phyloP scores from a whole-genome alignment of 306 rosid species.

The Bauhinia variegata region DNA sequence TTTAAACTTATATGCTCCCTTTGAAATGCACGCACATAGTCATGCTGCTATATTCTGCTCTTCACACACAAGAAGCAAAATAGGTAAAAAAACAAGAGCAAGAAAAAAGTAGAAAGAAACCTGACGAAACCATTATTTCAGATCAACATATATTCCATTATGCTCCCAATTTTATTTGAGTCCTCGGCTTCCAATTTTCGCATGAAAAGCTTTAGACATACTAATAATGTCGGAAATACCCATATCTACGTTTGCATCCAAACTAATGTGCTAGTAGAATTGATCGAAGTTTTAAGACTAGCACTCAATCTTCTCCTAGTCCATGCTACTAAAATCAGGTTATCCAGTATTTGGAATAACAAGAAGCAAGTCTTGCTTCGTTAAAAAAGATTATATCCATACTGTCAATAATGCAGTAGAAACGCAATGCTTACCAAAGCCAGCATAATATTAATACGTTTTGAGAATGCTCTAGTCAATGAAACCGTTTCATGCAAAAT shows the following conservation, averaged over 20 bases:
- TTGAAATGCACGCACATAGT: neutral
- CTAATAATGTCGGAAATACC: neutral
- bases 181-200: constrained; percentile 5
- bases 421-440: neutral
- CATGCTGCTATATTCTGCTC: neutral
- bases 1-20: neutral
- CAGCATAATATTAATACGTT: neutral
- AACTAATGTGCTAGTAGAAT: neutral
- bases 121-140: neutral
- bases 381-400: neutral
- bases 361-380: neutral
- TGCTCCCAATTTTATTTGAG: neutral
- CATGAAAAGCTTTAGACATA: neutral
- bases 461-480: constrained; percentile 19
- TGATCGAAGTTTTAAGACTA: constrained; percentile 8
- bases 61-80: neutral
- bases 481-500: constrained; percentile 14
- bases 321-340: neutral
- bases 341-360: neutral
- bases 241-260: neutral
- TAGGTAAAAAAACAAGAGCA: neutral
- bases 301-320: neutral
- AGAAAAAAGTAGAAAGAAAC: neutral
- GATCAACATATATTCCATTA: neutral
- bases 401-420: constrained; percentile 1